Percentiles rank a stretch among this genome's conserved stretches.
These are phyloP conservation scores for Phytophthora syringae DNA, from an alignment of 352 stramenopile genomes.

Conservation along the genomic window DNA sequence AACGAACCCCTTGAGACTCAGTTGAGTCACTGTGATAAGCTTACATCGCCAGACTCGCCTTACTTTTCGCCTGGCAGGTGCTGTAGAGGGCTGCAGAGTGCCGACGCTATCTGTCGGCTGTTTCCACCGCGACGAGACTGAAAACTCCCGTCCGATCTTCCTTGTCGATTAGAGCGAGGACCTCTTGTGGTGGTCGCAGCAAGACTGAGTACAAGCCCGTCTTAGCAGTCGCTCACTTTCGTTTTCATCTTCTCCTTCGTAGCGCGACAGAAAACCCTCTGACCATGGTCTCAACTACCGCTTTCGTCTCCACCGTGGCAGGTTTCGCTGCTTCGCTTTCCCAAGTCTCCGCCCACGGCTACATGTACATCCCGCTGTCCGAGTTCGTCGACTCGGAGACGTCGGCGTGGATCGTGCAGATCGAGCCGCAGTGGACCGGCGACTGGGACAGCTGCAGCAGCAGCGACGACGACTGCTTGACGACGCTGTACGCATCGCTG, in stretches of 20 bases:
- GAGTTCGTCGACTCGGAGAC: conserved; percentile 33
- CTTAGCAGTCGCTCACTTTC: conserved; percentile 15
- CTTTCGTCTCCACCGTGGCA: conserved; percentile 22
- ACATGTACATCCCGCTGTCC: conserved; percentile 43
- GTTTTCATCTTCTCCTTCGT: conserved; percentile 2
- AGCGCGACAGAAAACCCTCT: not conserved
- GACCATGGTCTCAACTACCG: conserved; percentile 27
- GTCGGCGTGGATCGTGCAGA: conserved; percentile 40
- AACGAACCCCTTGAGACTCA: too few species aligned
- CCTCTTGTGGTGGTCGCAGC: conserved; percentile 18
- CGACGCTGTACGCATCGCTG: conserved; percentile 25
- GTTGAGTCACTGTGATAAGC: conserved; percentile 10
- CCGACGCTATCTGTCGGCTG: conserved; percentile 20
- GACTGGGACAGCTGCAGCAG: conserved; percentile 34
- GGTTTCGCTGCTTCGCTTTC: conserved; percentile 6
- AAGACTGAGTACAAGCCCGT: not conserved
- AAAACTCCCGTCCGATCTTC: conserved; percentile 21
- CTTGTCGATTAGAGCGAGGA: conserved; percentile 8
- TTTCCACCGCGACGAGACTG: conserved; percentile 17
- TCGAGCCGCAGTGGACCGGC: conserved; percentile 31
- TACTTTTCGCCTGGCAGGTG: too few species aligned
- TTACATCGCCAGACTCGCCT: conserved; percentile 3
- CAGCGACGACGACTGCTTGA: conserved; percentile 24
- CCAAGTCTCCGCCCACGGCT: conserved; percentile 29
- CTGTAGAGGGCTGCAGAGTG: conserved; percentile 17